Conservation (phyloP, 2,329 filamentous ascomycete species). For the Beauveria caledonica region DNA sequence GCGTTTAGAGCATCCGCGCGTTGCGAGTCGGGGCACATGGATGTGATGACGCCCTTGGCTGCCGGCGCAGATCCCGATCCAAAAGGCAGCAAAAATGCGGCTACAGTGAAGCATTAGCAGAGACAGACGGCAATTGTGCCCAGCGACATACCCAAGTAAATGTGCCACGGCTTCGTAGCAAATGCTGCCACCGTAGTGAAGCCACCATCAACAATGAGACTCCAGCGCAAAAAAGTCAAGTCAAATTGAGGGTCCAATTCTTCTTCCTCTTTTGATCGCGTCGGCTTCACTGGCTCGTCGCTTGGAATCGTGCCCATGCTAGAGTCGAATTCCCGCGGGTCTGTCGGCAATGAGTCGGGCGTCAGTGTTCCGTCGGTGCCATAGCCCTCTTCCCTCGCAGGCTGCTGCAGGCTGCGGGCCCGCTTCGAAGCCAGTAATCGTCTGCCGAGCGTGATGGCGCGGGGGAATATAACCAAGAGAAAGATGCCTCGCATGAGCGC, state of each 20-base stretch:
- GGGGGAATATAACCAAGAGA: conserved; percentile 45
- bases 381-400: conserved; percentile 1
- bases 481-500: conserved; percentile 47
- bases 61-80: conserved; percentile 61
- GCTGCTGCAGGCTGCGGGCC: not conserved
- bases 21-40: conserved; percentile 56
- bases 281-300: conserved; percentile 32
- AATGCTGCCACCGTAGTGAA: conserved; percentile 57
- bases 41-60: conserved; percentile 64
- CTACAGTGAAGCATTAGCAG: conserved; percentile 20
- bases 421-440: conserved; percentile 12
- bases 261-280: conserved; percentile 22
- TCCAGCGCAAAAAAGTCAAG: conserved; percentile 58
- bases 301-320: conserved; percentile 27
- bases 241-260: conserved; percentile 52
- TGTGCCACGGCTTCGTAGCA: conserved; percentile 56
- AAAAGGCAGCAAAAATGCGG: conserved; percentile 57
- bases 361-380: conserved; percentile 12
- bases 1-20: conserved; percentile 60
- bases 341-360: conserved; percentile 23
- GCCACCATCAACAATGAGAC: conserved; percentile 54
- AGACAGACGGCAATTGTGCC: not conserved
- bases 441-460: conserved; percentile 40
- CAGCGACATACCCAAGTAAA: conserved; percentile 46
- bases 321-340: conserved; percentile 33